A percentile compares a stretch with the other conserved stretches of the same genome.
Conservation (phyloP, 73 alveolate species). For the Symbiodinium natans region DNA sequence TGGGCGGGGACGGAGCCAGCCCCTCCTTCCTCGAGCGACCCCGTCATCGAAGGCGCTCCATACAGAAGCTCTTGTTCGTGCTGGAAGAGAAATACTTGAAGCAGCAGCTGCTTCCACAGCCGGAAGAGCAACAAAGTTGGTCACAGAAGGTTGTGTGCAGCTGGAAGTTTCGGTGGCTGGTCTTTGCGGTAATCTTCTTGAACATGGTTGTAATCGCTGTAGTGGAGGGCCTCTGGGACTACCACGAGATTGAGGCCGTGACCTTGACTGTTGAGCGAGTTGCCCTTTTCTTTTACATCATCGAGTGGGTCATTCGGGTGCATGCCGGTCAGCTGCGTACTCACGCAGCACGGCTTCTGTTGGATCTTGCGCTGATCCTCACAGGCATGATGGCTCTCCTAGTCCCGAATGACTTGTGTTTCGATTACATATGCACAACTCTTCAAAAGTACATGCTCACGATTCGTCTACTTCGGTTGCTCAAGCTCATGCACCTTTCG, state of each 20-base stretch:
- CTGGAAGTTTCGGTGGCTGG: background rate
- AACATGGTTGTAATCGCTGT: conserved; percentile 21
- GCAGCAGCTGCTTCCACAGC: background rate
- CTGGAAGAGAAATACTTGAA: background rate
- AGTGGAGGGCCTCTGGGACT: conserved; percentile 15
- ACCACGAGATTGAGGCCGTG: background rate
- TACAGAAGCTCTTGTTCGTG: too few relatives aligned
- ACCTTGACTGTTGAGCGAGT: conserved; percentile 1
- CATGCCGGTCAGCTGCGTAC: conserved; percentile 5
- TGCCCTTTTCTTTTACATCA: background rate
- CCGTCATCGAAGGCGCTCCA: too few relatives aligned
- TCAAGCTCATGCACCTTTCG: conserved; percentile 11
- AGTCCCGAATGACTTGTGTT: background rate
- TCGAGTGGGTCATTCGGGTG: background rate
- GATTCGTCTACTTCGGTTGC: conserved; percentile 4
- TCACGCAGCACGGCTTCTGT: background rate
- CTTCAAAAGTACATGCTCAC: conserved; percentile 6
- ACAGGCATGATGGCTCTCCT: background rate
- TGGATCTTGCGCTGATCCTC: background rate
- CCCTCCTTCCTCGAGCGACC: too few relatives aligned
- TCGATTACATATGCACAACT: background rate
- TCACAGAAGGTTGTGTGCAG: background rate
- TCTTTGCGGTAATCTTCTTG: background rate
- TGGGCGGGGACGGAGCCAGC: too few relatives aligned
- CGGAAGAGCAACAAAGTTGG: background rate